These are phyloP conservation scores for Lachnellula arida DNA, from an alignment of 2,329 filamentous ascomycete genomes.

Conservation along the genomic window DNA sequence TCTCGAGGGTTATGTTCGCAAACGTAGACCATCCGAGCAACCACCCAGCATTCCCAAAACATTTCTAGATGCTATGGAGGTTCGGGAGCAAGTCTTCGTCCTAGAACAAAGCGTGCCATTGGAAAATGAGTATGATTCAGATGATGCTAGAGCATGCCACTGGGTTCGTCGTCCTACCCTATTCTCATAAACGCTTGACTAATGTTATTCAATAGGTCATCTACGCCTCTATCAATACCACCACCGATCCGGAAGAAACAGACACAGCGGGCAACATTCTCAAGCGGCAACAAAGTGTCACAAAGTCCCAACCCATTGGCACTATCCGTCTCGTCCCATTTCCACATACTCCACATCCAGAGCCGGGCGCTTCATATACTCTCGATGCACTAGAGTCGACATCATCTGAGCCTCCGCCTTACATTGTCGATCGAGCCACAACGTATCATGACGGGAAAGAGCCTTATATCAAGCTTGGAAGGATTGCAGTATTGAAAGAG, in stretches of 20 bases:
- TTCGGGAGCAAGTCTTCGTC: slow-evolving; percentile 58
- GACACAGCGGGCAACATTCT: slow-evolving; percentile 41
- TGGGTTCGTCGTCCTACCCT: slow-evolving; percentile 52
- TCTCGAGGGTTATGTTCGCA: slow-evolving; percentile 44
- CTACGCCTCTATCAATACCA: slow-evolving; percentile 62
- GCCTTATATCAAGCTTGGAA: slow-evolving; percentile 77
- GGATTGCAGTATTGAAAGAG: slow-evolving; percentile 64
- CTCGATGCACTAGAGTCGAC: slow-evolving; percentile 18
- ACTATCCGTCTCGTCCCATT: slow-evolving; percentile 55
- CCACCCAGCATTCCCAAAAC: slow-evolving; percentile 42
- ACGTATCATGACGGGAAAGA: slow-evolving; percentile 58
- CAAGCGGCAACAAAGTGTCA: slow-evolving; percentile 40
- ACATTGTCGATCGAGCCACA: slow-evolving; percentile 34
- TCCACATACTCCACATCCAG: slow-evolving; percentile 51
- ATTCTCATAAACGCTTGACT: background rate
- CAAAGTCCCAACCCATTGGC: slow-evolving; percentile 30
- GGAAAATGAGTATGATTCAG: slow-evolving; percentile 72
- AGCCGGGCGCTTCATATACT: slow-evolving; percentile 35
- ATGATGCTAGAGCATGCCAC: slow-evolving; percentile 76
- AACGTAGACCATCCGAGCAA: slow-evolving; percentile 40
- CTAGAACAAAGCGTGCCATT: slow-evolving; percentile 53
- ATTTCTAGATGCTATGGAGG: slow-evolving; percentile 61
- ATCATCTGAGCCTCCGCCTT: slow-evolving; percentile 13
- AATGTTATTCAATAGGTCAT: slow-evolving; percentile 33
- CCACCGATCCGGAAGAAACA: slow-evolving; percentile 39